Conservation (phyloP, 768 basidiomycete genomes). For the Filobasidium floriforme region DNA sequence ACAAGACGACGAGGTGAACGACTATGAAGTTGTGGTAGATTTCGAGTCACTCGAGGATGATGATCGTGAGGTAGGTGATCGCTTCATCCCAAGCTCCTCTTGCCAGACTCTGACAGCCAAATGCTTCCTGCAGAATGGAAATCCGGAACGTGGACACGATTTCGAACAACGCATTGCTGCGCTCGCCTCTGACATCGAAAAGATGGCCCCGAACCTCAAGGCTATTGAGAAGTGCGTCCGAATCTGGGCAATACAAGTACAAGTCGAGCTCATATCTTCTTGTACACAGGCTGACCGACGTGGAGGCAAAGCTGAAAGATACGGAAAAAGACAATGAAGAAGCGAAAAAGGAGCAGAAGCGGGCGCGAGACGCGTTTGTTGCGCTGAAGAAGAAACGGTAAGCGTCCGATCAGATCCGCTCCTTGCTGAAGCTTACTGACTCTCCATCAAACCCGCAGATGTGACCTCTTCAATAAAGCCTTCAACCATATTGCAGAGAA, state of each 20-base stretch:
- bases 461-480: slow-evolving; percentile 87
- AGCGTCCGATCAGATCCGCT: slow-evolving; percentile 24
- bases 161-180: slow-evolving; percentile 67
- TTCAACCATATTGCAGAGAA: slow-evolving; percentile 91
- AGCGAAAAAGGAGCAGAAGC: slow-evolving; percentile 79
- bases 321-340: slow-evolving; percentile 90
- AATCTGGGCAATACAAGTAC: too few species aligned
- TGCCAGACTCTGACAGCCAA: slow-evolving; percentile 89
- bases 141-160: slow-evolving; percentile 40
- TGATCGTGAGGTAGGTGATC: slow-evolving; percentile 53
- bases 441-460: slow-evolving; percentile 44
- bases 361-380: slow-evolving; percentile 84
- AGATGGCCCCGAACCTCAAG: slow-evolving; percentile 94
- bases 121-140: slow-evolving; percentile 41
- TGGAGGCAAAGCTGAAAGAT: slow-evolving; percentile 66
- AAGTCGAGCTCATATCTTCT: slow-evolving; percentile 32
- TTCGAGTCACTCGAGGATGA: not conserved
- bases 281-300: slow-evolving; percentile 44
- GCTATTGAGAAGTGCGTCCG: slow-evolving; percentile 70
- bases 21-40: slow-evolving; percentile 59
- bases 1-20: slow-evolving; percentile 15
- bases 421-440: not conserved
- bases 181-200: slow-evolving; percentile 71
- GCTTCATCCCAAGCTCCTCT: slow-evolving; percentile 75
- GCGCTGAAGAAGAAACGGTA: slow-evolving; percentile 75